Evolutionary conservation across 2,329 filamentous ascomycete genomes (phyloP), one percentile per base, ranked within the genome.

Genomic region (Talaromyces islandicus): DNA sequence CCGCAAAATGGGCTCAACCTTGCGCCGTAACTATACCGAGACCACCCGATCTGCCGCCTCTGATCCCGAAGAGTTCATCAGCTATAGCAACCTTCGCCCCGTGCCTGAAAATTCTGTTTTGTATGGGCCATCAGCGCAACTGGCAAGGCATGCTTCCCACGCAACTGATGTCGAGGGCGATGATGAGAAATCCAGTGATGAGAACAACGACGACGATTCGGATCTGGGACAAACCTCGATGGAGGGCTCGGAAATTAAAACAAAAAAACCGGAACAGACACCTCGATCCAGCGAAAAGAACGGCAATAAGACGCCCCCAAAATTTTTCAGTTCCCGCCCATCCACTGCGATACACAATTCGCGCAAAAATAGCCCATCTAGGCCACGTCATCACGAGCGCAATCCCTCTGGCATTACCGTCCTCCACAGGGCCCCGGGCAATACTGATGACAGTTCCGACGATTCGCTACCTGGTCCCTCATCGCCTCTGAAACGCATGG

Each of bases 141-240:
- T 69, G 56, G 74, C 71, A 52, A 71, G 79, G 60, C 72, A 81
- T 61, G 64, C 79, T 46, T 77, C 81, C 50, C 81, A 77, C 68
- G 86, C 92, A 60, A 92, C 90, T 0, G 91, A 94, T 68, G 90
- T 88, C 7, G 91, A 96, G 70, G 91, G 91, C 0, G 92, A 97
- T 68, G 92, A 96, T 67, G 92, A 97, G 72, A 79, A 92, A n/a
- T 83, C 90, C 12, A 92, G 89, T 3, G 90, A 92, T 59, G 89
- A 91, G 59, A 89, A 92, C 60, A 85, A 87, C 32, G 79, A 81
- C 30, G 78, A 81, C n/a, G 75, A 71, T 29, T 73, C 64, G 12
- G 60, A 57, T 10, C 67, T 68, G 11, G 68, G 65, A n/a, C 68
- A 66, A 19, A 58, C 60, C 10, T 69, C 67, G 0, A 64, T 60